A percentile compares a stretch with the other conserved stretches of the same genome.
phyloP scores from a whole-genome alignment of 345 rosid species.

The Lepidium didymum region DNA sequence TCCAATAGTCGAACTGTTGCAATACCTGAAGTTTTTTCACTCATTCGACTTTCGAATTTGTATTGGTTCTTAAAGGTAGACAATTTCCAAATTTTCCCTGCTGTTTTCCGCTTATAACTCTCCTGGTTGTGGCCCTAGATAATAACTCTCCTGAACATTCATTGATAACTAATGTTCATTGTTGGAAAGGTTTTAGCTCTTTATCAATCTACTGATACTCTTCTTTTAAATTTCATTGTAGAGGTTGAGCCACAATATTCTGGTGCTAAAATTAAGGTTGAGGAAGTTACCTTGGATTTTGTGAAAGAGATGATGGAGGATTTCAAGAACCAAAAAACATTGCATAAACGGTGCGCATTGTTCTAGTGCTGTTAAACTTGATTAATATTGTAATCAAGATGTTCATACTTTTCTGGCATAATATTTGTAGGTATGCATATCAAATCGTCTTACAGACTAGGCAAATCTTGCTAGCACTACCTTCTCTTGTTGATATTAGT shows the following conservation, averaged over 20 bases:
- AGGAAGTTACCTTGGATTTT: constrained; percentile 78
- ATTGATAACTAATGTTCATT: too few relatives aligned
- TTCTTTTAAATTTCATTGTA: constrained; percentile 29
- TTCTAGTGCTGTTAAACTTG: constrained; percentile 11
- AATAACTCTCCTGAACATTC: too few relatives aligned
- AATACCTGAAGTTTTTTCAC: too few relatives aligned
- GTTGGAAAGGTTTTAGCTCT: too few relatives aligned
- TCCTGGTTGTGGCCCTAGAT: too few relatives aligned
- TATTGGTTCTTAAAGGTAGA: too few relatives aligned
- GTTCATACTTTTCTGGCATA: constrained; percentile 9
- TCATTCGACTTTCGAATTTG: too few relatives aligned
- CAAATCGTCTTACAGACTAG: constrained; percentile 85
- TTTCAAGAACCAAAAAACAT: constrained; percentile 77
- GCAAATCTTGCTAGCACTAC: constrained; percentile 62
- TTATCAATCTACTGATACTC: constrained; percentile 1
- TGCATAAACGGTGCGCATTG: constrained; percentile 67
- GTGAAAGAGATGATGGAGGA: constrained; percentile 92
- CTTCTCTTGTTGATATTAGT: constrained; percentile 77
- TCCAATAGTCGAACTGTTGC: too few relatives aligned
- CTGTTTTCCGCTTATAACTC: too few relatives aligned
- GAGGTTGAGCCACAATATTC: constrained; percentile 96
- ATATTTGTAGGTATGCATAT: constrained; percentile 68
- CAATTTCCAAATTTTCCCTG: too few relatives aligned
- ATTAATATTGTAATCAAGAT: background rate
- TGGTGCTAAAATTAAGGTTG: constrained; percentile 93